phyloP scores from a whole-genome alignment of 164 flowering plant genomes.

The Berberis vulgaris region DNA sequence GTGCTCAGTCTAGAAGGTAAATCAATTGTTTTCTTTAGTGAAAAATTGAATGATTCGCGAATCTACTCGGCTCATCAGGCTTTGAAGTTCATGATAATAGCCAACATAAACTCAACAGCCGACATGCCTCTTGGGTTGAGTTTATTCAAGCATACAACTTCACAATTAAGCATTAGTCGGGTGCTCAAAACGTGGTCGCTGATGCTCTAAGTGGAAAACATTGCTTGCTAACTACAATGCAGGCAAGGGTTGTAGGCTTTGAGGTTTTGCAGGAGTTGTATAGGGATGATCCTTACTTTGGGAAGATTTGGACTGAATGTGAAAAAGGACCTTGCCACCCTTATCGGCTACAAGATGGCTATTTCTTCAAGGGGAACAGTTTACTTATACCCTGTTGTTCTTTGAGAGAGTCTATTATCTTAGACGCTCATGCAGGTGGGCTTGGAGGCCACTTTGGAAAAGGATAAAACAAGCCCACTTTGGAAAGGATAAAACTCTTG shows the following conservation, averaged over 20 bases:
- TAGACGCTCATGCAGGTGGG: too few species aligned
- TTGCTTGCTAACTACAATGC: not conserved
- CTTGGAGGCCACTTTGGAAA: too few species aligned
- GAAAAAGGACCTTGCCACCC: not conserved
- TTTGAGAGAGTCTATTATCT: too few species aligned
- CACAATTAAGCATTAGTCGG: not conserved
- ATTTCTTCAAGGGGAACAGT: too few species aligned
- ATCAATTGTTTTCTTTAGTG: not conserved
- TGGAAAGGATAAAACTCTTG: too few species aligned
- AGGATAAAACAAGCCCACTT: too few species aligned
- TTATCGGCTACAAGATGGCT: not conserved
- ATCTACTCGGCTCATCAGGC: slow-evolving; percentile 2
- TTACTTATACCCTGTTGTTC: too few species aligned
- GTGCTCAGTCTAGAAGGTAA: not conserved
- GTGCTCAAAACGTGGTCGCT: slow-evolving; percentile 1
- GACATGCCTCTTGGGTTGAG: slow-evolving; percentile 10
- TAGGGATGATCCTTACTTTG: slow-evolving; percentile 6
- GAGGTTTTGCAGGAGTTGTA: slow-evolving; percentile 4
- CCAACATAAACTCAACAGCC: not conserved
- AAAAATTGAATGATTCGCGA: slow-evolving; percentile 1
- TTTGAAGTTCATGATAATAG: slow-evolving; percentile 4
- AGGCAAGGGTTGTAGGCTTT: slow-evolving; percentile 6
- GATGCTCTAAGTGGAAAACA: slow-evolving; percentile 9
- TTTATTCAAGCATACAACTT: slow-evolving; percentile 1
- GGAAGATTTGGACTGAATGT: not conserved